Evolutionary conservation across 768 basidiomycete species (phyloP), one percentile per base, ranked within the genome.

Genomic region (Boletus pseudopeckii): DNA sequence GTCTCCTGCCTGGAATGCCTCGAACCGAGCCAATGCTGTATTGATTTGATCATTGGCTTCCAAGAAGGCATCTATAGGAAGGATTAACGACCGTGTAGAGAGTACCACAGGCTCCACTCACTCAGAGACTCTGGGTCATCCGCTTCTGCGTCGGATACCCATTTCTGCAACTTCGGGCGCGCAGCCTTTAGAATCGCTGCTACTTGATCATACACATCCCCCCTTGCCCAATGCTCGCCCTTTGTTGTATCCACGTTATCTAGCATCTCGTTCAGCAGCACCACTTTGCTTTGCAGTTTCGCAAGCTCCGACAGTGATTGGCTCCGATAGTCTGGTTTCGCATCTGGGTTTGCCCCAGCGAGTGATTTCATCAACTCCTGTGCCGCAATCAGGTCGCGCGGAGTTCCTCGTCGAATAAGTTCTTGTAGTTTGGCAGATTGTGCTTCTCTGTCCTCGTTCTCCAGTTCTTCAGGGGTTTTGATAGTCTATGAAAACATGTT

Each of bases 11-110:
- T 92, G 92, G 80, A 89, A 98, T 0, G 92, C 86, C 54, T 98
- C 93, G 67, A 94, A 98, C 22, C 96, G 88, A 28, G 81, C 80
- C 14, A 98, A 71, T 14, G 94, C 92, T 18, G 83, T 89, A 73
- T 99, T 99, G 72, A 99, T 94, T 64, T 97, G 90, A 71, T 99
- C 97, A 70, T 99, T 99, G 56, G 95, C 95, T 69, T 98, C 84
- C 17, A 99, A 76, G 69, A 97, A 88, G 2, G 92, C 92, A 56
- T 95, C 95, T 93, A 18, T 22, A n/a, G 7, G 34, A 38, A 45
- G 54, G 33, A 37, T 56, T 42, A 43, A 46, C 18, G 39, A 44
- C 18, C 15, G 18, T 20, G 32, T 7, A 22, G 44, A 22, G 13
- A 28, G 13, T 4, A 36, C 22, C 22, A 30, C 11, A 6, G 40